Base-by-base conservation (phyloP, 2,329 filamentous ascomycete species). In the Chaetomium globosum region DNA sequence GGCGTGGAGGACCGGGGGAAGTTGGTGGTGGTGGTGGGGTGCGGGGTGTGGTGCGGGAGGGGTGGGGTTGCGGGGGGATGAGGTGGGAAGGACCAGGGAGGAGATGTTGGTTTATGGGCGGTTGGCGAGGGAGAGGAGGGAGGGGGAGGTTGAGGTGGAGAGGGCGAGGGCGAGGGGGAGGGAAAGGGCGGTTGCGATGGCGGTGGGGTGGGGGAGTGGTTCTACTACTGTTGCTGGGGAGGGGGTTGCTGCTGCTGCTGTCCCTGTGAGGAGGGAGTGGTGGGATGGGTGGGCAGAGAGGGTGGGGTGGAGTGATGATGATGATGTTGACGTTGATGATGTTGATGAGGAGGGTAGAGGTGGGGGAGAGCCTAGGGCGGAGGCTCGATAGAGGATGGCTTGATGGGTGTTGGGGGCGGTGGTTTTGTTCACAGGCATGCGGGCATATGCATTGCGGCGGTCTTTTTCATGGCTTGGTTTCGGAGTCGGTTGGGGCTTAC, bases 61-160 rank as follows among this genome's bases (percentile, higher is more conserved):
- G 69, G 33, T 28, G 64, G 71, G 67, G 28, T 68, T 53, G 46
- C 61, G 60, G 1, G 63, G 69, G 30, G 33, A 68, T 67, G 49
- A 67, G 30, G 73, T 73, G 0, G 83, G 83, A 13, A 78, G 81
- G 49, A 83, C 81, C 8, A 75, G 81, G 58, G 83, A 85, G 66
- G 83, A 86, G 70, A 80, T 84, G 79, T 76, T 79, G 12, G 75
- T 82, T 53, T 83, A 86, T 64, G 80, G 81, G 2, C 75, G 78
- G 64, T 75, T 78, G 21, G 83, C 84, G 10, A 78, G 82, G 64
- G 72, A 75, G 64, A 76, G 85, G 53, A 75, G 84, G 36, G 79
- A 83, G 7, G 77, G 78, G 65, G 85, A 86, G 71, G 76, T 78
- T 66, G 72, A 77, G 71, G 56, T 60, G 63, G 64, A 71, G 55